Evolutionary conservation across 305 asterid genomes (phyloP).

Genomic region (Rubia tinctorum): DNA sequence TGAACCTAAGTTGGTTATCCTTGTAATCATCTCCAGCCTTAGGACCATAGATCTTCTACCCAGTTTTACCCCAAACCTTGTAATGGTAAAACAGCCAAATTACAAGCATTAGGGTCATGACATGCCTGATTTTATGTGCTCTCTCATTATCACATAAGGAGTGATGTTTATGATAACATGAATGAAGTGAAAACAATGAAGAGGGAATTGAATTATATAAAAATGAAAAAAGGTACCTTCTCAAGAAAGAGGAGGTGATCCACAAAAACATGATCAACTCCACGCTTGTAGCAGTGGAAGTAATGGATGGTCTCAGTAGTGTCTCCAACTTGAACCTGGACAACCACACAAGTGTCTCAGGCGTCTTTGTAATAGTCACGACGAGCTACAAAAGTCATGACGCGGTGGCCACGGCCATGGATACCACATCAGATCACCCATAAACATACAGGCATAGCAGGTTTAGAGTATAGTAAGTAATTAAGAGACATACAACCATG

Average conservation of each 20-base stretch:
- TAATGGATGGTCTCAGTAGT: slow-evolving; percentile 56
- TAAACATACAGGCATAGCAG: neutral
- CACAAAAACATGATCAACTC: slow-evolving; percentile 90
- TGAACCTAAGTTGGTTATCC: slow-evolving; percentile 82
- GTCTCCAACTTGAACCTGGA: slow-evolving; percentile 71
- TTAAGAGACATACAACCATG: slow-evolving; percentile 54
- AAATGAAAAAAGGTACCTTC: slow-evolving; percentile 43
- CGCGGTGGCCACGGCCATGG: slow-evolving; percentile 78
- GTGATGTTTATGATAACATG: no score
- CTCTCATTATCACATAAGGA: no score
- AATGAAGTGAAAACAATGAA: no score
- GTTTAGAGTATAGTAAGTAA: neutral
- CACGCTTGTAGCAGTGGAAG: slow-evolving; percentile 93
- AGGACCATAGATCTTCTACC: slow-evolving; percentile 82
- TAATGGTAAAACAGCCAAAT: no score
- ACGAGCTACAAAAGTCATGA: slow-evolving; percentile 88
- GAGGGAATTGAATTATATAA: no score
- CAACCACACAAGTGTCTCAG: slow-evolving; percentile 76
- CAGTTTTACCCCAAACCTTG: slow-evolving; percentile 83
- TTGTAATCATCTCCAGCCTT: slow-evolving; percentile 69
- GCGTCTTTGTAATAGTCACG: slow-evolving; percentile 91
- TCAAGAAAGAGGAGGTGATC: slow-evolving; percentile 90
- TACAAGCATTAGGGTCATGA: no score
- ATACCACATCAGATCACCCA: neutral
- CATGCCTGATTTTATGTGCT: no score